A percentile compares a stretch with the other conserved stretches of the same genome.
These are phyloP conservation scores for Takashimella koratensis DNA, from an alignment of 1,284 basidiomycete genomes.

Conservation along the genomic window DNA sequence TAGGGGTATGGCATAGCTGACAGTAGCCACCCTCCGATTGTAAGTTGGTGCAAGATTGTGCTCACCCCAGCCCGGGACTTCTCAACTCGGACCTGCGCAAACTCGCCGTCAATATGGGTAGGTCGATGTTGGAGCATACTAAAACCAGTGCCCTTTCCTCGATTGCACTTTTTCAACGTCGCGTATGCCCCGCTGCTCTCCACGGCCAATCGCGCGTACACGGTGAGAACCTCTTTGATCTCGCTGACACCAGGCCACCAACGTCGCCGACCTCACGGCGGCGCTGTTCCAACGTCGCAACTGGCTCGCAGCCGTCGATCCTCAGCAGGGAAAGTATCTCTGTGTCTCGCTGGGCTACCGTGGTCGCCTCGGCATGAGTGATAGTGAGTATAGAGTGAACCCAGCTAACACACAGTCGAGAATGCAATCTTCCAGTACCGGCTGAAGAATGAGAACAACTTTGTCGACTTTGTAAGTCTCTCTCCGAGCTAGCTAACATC, in stretches of 20 bases:
- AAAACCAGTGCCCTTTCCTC: conserved; percentile 71
- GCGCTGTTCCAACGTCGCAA: conserved; percentile 39
- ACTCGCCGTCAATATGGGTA: conserved; percentile 77
- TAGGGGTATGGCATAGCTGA: conserved; percentile 11
- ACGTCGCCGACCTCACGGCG: conserved; percentile 39
- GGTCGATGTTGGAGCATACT: conserved; percentile 1
- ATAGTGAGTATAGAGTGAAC: conserved; percentile 21
- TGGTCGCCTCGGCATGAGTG: conserved; percentile 42
- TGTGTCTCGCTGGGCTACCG: conserved; percentile 44
- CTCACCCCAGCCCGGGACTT: conserved; percentile 68
- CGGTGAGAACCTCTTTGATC: conserved; percentile 23
- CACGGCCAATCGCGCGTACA: conserved; percentile 60
- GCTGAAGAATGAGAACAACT: conserved; percentile 44
- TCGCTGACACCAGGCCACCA: conserved; percentile 18
- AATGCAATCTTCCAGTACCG: conserved; percentile 42
- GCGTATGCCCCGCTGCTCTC: conserved; percentile 79
- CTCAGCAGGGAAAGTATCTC: conserved; percentile 44
- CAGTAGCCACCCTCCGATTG: conserved; percentile 40
- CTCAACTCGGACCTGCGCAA: conserved; percentile 92
- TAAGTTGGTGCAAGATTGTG: conserved; percentile 11
- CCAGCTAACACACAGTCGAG: conserved; percentile 24
- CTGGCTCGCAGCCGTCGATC: conserved; percentile 40
- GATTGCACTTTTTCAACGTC: conserved; percentile 86
- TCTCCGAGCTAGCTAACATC: conserved; percentile 4
- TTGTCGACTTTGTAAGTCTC: conserved; percentile 35